phyloP scores from a whole-genome alignment of 169 alveolate genomes.

The Perkinsus olseni region DNA sequence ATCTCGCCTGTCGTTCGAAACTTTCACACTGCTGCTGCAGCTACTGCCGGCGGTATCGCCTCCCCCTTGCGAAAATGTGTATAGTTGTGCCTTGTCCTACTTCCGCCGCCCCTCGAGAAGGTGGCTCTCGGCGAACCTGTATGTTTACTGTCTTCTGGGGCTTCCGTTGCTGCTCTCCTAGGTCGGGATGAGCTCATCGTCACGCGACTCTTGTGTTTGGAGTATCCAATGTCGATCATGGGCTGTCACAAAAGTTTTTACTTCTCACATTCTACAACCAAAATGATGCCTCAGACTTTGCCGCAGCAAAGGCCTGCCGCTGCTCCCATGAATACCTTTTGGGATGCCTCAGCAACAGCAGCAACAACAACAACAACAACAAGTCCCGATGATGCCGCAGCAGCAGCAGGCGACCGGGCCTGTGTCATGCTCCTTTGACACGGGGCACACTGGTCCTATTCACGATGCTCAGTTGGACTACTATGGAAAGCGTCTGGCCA shows the following conservation, averaged over 20 bases:
- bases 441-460: constrained; percentile 58
- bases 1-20: too few species aligned
- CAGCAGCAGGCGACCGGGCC: constrained; percentile 8
- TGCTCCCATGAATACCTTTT: background rate
- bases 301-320: background rate
- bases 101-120: too few species aligned
- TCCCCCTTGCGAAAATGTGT: too few species aligned
- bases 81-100: too few species aligned
- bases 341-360: background rate
- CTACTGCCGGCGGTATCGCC: too few species aligned
- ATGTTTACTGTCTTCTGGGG: too few species aligned
- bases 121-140: too few species aligned
- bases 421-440: constrained; percentile 31
- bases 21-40: too few species aligned
- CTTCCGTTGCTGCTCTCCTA: background rate
- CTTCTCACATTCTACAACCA: background rate
- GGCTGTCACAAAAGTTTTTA: background rate
- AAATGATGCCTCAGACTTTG: background rate
- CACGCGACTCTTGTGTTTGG: background rate
- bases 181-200: background rate
- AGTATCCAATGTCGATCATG: background rate
- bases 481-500: constrained; percentile 73
- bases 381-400: too few species aligned
- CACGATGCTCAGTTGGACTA: constrained; percentile 68
- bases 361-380: too few species aligned